Evolutionary conservation across 805 yeast species (phyloP), one percentile per base, ranked within the genome.

Genomic region (Grigorovia humatica): DNA sequence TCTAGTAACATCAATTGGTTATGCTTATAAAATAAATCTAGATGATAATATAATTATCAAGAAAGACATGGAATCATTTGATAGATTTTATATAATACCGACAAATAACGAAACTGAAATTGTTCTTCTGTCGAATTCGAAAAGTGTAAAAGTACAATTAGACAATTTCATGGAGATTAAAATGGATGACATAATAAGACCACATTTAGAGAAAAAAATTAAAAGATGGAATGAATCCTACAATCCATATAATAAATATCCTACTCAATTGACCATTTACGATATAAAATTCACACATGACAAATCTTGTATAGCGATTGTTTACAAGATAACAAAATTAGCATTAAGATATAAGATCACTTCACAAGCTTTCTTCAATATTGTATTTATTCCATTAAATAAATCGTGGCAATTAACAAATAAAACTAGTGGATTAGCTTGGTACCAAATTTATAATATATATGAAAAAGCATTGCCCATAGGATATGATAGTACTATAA

Each of bases 401-500:
- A 59, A 58, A 2, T 43, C 48, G 8, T 68, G 71, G 70, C 45
- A 52, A 15, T 52, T 65, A 15, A 56, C 63, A 1, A 50, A 55
- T 7, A 54, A 54, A 29, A 61, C 67, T 1, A 48, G 59, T 32
- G 70, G 69, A 2, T 49, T 66, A 27, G 68, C 67, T 11, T 64
- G 68, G 68, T 68, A 64, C 43, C 70, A 67, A 52, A 64, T 61
- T 9, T 66, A 61, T 47, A 59, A 60, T 15, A 61, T 65, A 1
- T 63, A 65, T 48, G 55, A 56, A 9, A 49, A 59, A 30, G 44
- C 49, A n/a, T 48, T 61, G 23, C 66, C 71, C 9, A 38, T 15
- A 29, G 38, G 17, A 2, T 41, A 19, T 8, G 9, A 35, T 19
- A 46, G 35, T 29, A 19, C 17, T 5, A 50, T 41, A 9, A 9